Conservation (phyloP, 148 eudicot genomes). For the Beta vulgaris region DNA sequence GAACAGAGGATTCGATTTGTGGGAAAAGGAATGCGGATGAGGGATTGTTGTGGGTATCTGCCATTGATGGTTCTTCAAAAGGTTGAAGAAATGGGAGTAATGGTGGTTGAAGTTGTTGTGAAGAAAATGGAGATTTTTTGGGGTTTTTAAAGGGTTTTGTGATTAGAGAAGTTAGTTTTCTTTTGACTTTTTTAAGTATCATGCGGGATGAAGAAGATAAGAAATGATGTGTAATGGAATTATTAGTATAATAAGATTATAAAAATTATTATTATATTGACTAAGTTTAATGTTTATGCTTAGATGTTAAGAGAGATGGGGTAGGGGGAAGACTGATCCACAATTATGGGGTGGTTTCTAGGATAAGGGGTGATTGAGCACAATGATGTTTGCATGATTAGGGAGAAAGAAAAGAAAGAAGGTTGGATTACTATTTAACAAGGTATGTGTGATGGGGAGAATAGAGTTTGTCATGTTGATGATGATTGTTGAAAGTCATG, state of each 20-base stretch:
- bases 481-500: constrained; percentile 9
- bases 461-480: not conserved
- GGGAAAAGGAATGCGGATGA: constrained; percentile 47
- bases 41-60: constrained; percentile 3
- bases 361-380: not conserved
- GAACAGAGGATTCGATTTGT: constrained; percentile 40
- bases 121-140: constrained; percentile 9
- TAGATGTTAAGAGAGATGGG: constrained; percentile 8
- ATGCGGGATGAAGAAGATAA: not conserved
- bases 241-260: no score
- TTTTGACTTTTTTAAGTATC: constrained; percentile 41
- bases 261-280: no score
- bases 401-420: not conserved
- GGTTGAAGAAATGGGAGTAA: not conserved
- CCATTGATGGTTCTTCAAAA: constrained; percentile 4
- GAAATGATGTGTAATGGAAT: not conserved
- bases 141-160: constrained; percentile 43
- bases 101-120: constrained; percentile 15
- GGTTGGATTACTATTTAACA: constrained; percentile 20
- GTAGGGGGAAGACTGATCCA: not conserved
- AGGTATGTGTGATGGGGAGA: constrained; percentile 3
- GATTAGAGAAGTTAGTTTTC: constrained; percentile 32
- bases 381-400: not conserved
- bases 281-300: not conserved
- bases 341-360: not conserved